These are phyloP conservation scores for Coniella vitis DNA, from an alignment of 2,329 filamentous ascomycete genomes.

Conservation along the genomic window DNA sequence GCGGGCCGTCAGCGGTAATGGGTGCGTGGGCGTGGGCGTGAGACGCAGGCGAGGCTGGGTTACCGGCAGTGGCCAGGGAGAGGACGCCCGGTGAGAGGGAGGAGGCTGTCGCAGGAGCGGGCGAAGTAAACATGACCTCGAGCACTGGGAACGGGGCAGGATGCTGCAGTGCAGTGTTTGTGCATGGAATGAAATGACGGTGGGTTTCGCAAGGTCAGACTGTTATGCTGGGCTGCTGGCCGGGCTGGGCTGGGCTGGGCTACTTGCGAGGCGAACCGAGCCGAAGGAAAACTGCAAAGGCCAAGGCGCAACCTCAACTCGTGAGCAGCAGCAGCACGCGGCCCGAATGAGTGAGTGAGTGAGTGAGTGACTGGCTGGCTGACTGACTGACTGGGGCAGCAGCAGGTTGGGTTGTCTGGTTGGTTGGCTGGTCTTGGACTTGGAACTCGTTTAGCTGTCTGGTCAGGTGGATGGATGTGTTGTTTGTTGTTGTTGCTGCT, in stretches of 20 bases:
- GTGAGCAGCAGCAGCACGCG: too few species aligned
- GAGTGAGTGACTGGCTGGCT: too few species aligned
- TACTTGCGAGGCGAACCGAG: not conserved
- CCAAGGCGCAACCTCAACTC: too few species aligned
- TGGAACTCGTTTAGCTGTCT: too few species aligned
- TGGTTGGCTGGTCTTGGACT: too few species aligned
- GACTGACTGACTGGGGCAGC: too few species aligned
- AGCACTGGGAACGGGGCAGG: not conserved
- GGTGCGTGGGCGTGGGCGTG: slow-evolving; percentile 8
- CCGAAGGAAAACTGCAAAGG: too few species aligned
- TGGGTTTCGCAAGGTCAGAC: not conserved
- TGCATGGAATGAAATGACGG: not conserved
- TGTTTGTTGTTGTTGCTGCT: too few species aligned
- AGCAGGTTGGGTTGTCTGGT: too few species aligned
- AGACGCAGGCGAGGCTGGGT: slow-evolving; percentile 10
- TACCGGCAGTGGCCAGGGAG: slow-evolving; percentile 11
- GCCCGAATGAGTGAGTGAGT: too few species aligned
- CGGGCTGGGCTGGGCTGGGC: not conserved
- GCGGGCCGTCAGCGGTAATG: slow-evolving; percentile 17
- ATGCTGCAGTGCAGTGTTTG: not conserved
- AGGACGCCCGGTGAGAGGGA: slow-evolving; percentile 13
- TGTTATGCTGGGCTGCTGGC: not conserved
- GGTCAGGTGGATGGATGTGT: too few species aligned
- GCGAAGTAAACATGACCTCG: slow-evolving; percentile 16
- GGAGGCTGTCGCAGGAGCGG: slow-evolving; percentile 13